These are phyloP conservation scores for Uromyces viciae-fabae DNA, from an alignment of 1,284 basidiomycete species.

Conservation along the genomic window DNA sequence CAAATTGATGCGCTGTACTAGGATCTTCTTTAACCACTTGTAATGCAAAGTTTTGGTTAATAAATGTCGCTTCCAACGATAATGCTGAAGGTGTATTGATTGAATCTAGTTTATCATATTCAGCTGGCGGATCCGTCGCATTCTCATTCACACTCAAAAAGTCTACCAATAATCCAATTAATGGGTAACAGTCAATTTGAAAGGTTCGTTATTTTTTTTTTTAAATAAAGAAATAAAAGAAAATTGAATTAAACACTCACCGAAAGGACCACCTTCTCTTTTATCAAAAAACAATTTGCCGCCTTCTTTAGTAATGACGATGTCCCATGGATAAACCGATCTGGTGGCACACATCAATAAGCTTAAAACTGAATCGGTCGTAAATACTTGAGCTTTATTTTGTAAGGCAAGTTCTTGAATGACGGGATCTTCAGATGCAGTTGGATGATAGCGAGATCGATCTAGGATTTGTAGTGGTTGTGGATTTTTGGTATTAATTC, in stretches of 20 bases:
- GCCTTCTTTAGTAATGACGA: constrained; percentile 87
- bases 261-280: constrained; percentile 92
- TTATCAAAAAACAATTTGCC: constrained; percentile 96
- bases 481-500: constrained; percentile 87
- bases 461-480: constrained; percentile 85
- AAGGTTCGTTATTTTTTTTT: constrained; percentile 95
- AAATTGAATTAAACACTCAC: constrained; percentile 47
- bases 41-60: constrained; percentile 98
- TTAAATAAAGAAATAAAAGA: constrained; percentile 68
- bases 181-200: constrained; percentile 58
- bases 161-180: constrained; percentile 57
- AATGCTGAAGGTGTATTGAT: constrained; percentile 93
- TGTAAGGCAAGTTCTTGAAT: constrained; percentile 81
- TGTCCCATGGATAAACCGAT: constrained; percentile 98
- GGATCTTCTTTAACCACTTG: constrained; percentile 82
- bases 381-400: constrained; percentile 78
- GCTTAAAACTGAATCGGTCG: constrained; percentile 91
- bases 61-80: constrained; percentile 94
- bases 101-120: constrained; percentile 71
- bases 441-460: constrained; percentile 93
- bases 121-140: constrained; percentile 87
- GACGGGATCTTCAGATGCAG: constrained; percentile 93
- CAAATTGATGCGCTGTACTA: constrained; percentile 62
- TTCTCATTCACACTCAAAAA: constrained; percentile 99
- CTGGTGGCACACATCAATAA: constrained; percentile 94